Evolutionary conservation across 2,329 filamentous ascomycete genomes (phyloP).

Genomic region (Fusarium drepaniforme): DNA sequence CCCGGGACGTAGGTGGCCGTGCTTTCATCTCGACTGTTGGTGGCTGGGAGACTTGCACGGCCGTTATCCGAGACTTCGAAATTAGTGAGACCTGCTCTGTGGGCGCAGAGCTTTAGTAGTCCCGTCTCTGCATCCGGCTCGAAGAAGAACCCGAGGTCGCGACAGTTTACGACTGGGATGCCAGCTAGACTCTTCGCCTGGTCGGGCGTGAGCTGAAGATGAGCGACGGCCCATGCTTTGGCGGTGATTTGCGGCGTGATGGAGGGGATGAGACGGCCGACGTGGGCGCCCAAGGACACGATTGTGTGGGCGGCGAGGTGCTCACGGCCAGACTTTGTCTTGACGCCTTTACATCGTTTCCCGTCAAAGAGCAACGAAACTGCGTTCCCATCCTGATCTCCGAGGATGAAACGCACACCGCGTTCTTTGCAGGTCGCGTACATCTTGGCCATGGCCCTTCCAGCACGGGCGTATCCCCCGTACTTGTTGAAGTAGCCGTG

Average conservation of each 20-base stretch:
- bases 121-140: slow-evolving; percentile 69
- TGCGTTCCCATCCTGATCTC: slow-evolving; percentile 35
- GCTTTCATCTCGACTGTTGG: slow-evolving; percentile 35
- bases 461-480: slow-evolving; percentile 67
- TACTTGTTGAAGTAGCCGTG: slow-evolving; percentile 69
- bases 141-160: slow-evolving; percentile 74
- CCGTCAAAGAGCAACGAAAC: slow-evolving; percentile 5
- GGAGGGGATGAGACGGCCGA: slow-evolving; percentile 59
- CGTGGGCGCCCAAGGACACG: slow-evolving; percentile 63
- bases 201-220: slow-evolving; percentile 65
- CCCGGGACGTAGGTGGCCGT: not conserved
- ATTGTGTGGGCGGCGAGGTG: slow-evolving; percentile 54
- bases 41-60: slow-evolving; percentile 53
- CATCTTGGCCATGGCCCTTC: slow-evolving; percentile 61
- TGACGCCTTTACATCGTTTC: slow-evolving; percentile 6
- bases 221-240: slow-evolving; percentile 68
- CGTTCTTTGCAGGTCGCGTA: slow-evolving; percentile 54
- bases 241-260: slow-evolving; percentile 63
- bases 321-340: slow-evolving; percentile 12
- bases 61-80: slow-evolving; percentile 19
- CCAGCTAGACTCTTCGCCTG: slow-evolving; percentile 66
- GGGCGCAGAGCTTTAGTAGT: slow-evolving; percentile 69
- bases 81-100: slow-evolving; percentile 67
- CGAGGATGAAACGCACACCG: slow-evolving; percentile 54
- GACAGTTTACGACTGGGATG: slow-evolving; percentile 69